Percentiles rank a stretch among this genome's conserved stretches.
Evolutionary conservation across 805 yeast genomes (phyloP).

Genomic region (Hanseniaspora meyeri): DNA sequence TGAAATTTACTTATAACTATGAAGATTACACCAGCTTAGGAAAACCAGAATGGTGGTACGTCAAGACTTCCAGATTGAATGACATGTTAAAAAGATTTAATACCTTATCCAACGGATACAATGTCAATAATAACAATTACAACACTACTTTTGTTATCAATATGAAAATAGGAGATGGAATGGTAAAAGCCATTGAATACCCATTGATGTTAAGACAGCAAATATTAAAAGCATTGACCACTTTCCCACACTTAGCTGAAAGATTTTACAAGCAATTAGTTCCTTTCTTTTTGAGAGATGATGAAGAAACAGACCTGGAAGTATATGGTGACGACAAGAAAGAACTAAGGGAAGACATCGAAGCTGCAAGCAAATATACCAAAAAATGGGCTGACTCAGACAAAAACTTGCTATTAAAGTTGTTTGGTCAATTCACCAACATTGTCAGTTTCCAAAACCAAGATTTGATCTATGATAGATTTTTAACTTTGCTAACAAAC

Average conservation of each 20-base stretch:
- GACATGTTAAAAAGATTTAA: slow-evolving; percentile 29
- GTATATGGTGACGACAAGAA: slow-evolving; percentile 6
- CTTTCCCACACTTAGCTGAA: slow-evolving; percentile 62
- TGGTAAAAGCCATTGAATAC: slow-evolving; percentile 28
- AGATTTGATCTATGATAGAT: slow-evolving; percentile 40
- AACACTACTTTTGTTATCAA: background rate
- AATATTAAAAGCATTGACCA: slow-evolving; percentile 43
- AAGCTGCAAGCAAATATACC: slow-evolving; percentile 15
- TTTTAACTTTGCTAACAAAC: slow-evolving; percentile 49
- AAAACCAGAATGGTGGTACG: slow-evolving; percentile 28
- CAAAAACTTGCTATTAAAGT: slow-evolving; percentile 43
- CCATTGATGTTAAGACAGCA: slow-evolving; percentile 43
- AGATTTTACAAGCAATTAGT: slow-evolving; percentile 42
- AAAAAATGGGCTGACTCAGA: slow-evolving; percentile 39
- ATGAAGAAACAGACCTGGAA: slow-evolving; percentile 16
- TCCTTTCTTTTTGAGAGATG: slow-evolving; percentile 40
- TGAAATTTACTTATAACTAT: slow-evolving; percentile 16
- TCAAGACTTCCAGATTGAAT: slow-evolving; percentile 36
- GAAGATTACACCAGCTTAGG: slow-evolving; percentile 5
- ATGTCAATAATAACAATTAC: slow-evolving; percentile 12
- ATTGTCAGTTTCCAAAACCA: slow-evolving; percentile 43
- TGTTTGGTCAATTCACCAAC: slow-evolving; percentile 54
- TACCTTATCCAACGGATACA: slow-evolving; percentile 27
- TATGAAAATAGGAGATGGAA: slow-evolving; percentile 5
- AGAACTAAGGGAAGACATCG: slow-evolving; percentile 7